phyloP scores from a whole-genome alignment of 2,329 filamentous ascomycete species.

The Arthrobotrys entomopaga region DNA sequence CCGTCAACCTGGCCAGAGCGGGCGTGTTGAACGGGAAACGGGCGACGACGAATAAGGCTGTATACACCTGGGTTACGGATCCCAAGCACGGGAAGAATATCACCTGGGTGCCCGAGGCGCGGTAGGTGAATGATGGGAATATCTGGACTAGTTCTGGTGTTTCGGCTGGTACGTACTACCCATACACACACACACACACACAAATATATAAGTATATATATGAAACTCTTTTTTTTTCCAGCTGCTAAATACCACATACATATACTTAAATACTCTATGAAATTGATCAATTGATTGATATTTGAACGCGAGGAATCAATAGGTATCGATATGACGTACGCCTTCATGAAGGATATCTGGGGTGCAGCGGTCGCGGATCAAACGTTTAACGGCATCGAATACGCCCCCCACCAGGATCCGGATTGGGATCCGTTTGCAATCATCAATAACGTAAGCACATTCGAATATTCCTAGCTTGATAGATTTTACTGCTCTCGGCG shows the following conservation, averaged over 20 bases:
- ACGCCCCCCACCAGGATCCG: slow-evolving; percentile 1
- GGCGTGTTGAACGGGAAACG: slow-evolving; percentile 70
- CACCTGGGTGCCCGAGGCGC: slow-evolving; percentile 70
- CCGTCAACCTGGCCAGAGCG: slow-evolving; percentile 69
- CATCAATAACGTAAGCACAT: neutral
- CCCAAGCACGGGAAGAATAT: slow-evolving; percentile 65
- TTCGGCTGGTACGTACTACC: slow-evolving; percentile 68
- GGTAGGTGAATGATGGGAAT: slow-evolving; percentile 74
- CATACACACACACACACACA: too few species aligned
- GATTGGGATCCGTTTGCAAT: slow-evolving; percentile 8
- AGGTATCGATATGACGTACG: slow-evolving; percentile 6
- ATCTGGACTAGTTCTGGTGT: slow-evolving; percentile 75
- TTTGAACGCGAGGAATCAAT: too few species aligned
- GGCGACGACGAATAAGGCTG: slow-evolving; percentile 74
- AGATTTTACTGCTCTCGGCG: neutral
- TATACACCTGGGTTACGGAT: slow-evolving; percentile 61
- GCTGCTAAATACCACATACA: too few species aligned
- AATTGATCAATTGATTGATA: too few species aligned
- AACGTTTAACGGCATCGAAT: neutral
- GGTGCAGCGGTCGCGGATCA: neutral
- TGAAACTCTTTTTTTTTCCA: too few species aligned
- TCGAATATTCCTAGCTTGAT: neutral
- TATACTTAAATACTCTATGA: too few species aligned
- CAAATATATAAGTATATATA: too few species aligned
- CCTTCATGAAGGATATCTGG: slow-evolving; percentile 3